These are phyloP conservation scores for Fusarium scirpi DNA, from an alignment of 2,329 filamentous ascomycete genomes.

Conservation along the genomic window DNA sequence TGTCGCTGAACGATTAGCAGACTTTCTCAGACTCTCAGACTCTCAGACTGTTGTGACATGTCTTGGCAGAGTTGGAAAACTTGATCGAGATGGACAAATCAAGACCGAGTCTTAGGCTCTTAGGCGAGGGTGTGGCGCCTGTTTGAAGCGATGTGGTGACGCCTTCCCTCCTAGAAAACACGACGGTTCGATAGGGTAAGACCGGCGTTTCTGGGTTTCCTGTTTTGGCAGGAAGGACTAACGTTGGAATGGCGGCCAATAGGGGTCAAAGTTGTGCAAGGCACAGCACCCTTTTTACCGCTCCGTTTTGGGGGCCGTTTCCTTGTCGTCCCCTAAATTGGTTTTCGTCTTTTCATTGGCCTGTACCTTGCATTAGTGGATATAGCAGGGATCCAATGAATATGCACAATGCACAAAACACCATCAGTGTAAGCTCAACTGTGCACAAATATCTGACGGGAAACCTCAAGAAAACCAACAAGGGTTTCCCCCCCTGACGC, in stretches of 20 bases:
- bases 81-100: conserved; percentile 18
- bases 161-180: conserved; percentile 24
- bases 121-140: conserved; percentile 13
- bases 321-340: conserved; percentile 26
- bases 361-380: conserved; percentile 48
- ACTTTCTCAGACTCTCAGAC: not conserved
- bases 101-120: not conserved
- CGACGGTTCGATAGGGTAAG: conserved; percentile 34
- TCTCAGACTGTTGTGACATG: not conserved
- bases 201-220: conserved; percentile 36
- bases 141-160: conserved; percentile 28
- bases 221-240: conserved; percentile 32
- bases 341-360: conserved; percentile 29
- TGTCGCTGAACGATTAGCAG: not conserved
- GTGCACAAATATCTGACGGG: conserved; percentile 15
- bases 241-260: conserved; percentile 28
- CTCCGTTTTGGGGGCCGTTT: conserved; percentile 41
- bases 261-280: conserved; percentile 15
- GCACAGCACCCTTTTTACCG: conserved; percentile 25
- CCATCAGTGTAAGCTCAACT: conserved; percentile 10
- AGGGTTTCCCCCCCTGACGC: conserved; percentile 30
- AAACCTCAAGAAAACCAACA: conserved; percentile 12
- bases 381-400: conserved; percentile 16
- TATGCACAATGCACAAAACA: conserved; percentile 17
- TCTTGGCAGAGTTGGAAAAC: conserved; percentile 19